phyloP scores from a whole-genome alignment of 78 protist species.

The Dictyostelium brefeldianum region DNA sequence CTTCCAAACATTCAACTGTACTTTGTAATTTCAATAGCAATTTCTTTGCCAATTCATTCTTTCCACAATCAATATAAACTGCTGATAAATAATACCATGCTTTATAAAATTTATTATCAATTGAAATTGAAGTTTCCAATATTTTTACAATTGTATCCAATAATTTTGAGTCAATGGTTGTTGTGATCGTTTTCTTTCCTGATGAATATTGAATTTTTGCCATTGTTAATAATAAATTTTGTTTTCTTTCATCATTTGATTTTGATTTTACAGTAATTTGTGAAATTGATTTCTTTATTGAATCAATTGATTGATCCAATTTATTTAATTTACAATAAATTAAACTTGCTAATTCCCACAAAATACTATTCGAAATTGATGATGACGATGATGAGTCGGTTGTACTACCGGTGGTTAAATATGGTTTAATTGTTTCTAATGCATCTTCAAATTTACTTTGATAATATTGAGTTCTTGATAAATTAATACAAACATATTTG shows the following conservation, averaged over 20 bases:
- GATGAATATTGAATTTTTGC: constrained; percentile 25
- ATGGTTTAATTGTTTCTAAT: constrained; percentile 9
- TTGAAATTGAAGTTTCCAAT: neutral
- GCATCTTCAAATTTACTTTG: constrained; percentile 13
- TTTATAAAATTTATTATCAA: neutral
- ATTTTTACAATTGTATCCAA: constrained; percentile 18
- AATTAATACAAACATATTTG: constrained; percentile 15
- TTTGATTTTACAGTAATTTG: neutral
- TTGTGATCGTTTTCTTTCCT: too few species aligned
- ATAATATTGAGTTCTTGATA: constrained; percentile 39
- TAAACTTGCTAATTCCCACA: constrained; percentile 20
- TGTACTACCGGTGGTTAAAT: neutral
- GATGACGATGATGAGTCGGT: neutral
- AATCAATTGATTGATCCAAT: constrained; percentile 24
- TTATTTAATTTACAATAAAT: constrained; percentile 9
- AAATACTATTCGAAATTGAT: constrained; percentile 16
- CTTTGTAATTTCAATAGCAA: neutral
- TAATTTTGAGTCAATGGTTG: neutral
- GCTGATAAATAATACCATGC: constrained; percentile 10
- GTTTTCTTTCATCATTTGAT: neutral
- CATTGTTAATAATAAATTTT: neutral
- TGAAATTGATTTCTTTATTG: constrained; percentile 16
- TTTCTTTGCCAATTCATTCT: neutral
- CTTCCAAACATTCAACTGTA: neutral
- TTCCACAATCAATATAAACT: neutral